Conservation (phyloP, 75 land plant species). For the Cryptomeria japonica region DNA sequence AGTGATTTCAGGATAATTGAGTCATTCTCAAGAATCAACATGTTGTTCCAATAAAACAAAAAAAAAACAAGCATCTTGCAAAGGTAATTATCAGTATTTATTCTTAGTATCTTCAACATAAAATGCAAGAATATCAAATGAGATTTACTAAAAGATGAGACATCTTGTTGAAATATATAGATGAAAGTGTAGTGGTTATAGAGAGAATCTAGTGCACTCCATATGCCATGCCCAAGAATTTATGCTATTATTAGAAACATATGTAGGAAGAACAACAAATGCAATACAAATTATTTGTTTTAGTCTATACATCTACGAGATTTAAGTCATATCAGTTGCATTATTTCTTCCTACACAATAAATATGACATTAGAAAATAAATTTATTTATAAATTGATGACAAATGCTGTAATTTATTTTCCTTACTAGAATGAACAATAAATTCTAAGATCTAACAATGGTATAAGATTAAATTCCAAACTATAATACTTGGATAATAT, state of each 20-base stretch:
- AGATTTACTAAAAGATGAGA: no score
- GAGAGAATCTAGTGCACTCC: no score
- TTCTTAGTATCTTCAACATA: no score
- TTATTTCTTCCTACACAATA: not conserved
- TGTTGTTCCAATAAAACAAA: no score
- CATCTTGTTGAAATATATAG: no score
- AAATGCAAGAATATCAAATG: no score
- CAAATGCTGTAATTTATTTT: not conserved
- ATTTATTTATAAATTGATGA: not conserved
- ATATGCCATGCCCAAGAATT: no score
- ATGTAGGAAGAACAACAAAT: slow-evolving; percentile 2
- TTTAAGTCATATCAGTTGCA: not conserved
- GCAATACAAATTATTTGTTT: not conserved
- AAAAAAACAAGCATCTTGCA: no score
- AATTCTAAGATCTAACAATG: not conserved
- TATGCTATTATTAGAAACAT: not conserved
- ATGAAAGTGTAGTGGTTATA: no score
- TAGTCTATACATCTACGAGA: not conserved
- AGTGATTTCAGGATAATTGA: no score
- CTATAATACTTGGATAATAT: not conserved
- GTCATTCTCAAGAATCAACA: no score
- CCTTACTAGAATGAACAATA: not conserved
- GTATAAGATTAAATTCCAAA: not conserved
- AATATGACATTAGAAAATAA: not conserved
- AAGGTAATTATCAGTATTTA: no score